These are phyloP conservation scores for Saccharomyces uvarum DNA, from an alignment of 1,139 yeast genomes.

Conservation along the genomic window DNA sequence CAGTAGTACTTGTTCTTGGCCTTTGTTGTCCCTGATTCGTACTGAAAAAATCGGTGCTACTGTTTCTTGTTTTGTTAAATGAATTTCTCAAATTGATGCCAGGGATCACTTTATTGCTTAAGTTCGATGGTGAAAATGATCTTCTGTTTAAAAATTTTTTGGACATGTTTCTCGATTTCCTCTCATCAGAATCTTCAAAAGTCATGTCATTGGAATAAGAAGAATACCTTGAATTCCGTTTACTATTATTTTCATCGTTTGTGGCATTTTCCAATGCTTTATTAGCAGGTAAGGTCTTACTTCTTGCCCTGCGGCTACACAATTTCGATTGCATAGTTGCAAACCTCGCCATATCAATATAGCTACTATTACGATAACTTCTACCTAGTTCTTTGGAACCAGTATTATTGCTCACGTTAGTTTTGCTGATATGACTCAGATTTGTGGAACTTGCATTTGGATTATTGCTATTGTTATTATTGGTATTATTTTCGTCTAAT, in stretches of 20 bases:
- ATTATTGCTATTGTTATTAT: neutral
- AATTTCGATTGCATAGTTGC: conserved; percentile 8
- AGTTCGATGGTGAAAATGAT: conserved; percentile 26
- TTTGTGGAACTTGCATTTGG: conserved; percentile 1
- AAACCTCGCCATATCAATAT: conserved; percentile 11
- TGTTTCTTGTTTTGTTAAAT: conserved; percentile 15
- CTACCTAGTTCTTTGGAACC: neutral
- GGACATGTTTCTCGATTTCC: conserved; percentile 25
- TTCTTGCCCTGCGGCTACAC: conserved; percentile 15
- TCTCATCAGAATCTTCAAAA: conserved; percentile 9
- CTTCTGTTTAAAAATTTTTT: conserved; percentile 23
- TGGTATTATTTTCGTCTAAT: conserved; percentile 3
- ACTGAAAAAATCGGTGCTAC: conserved; percentile 4
- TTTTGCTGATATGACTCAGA: neutral
- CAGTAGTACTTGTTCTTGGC: conserved; percentile 15
- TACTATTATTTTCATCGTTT: conserved; percentile 7
- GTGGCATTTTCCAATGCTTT: conserved; percentile 7
- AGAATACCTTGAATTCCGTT: conserved; percentile 17
- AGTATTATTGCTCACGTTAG: neutral
- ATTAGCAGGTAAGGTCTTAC: conserved; percentile 21
- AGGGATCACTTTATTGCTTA: conserved; percentile 26
- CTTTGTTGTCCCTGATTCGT: conserved; percentile 1
- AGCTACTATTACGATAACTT: conserved; percentile 13
- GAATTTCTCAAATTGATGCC: conserved; percentile 20
- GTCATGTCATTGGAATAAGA: conserved; percentile 14